A percentile compares a stretch with the other conserved stretches of the same genome.
These are phyloP conservation scores for Spizellomyces sp. DNA, from an alignment of 192 early-diverging fungal genomes.

Conservation along the genomic window DNA sequence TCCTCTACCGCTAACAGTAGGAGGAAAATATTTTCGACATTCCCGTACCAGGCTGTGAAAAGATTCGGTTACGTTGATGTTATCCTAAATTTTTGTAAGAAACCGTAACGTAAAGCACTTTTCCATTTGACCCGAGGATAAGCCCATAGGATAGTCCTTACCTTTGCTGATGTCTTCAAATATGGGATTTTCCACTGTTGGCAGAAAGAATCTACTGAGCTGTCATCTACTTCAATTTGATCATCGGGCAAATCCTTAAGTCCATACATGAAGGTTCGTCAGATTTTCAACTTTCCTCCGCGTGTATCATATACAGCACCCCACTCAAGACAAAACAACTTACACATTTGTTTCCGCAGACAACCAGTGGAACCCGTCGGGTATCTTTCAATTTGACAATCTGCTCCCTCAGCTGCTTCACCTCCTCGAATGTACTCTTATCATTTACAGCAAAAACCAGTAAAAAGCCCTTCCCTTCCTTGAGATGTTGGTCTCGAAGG, in stretches of 20 bases:
- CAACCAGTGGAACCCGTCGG: slow-evolving; percentile 55
- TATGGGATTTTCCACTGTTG: slow-evolving; percentile 51
- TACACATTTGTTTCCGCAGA: slow-evolving; percentile 65
- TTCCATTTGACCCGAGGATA: too few species aligned
- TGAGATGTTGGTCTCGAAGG: slow-evolving; percentile 58
- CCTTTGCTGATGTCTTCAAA: slow-evolving; percentile 60
- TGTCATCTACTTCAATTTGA: slow-evolving; percentile 47
- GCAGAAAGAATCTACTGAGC: slow-evolving; percentile 39
- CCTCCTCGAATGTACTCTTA: slow-evolving; percentile 53
- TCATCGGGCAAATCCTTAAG: slow-evolving; percentile 53
- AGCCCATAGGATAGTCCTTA: slow-evolving; percentile 7
- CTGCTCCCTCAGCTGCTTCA: slow-evolving; percentile 60
- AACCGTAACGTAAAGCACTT: too few species aligned
- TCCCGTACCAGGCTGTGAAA: slow-evolving; percentile 60
- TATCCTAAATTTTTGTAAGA: slow-evolving; percentile 34
- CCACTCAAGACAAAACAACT: slow-evolving; percentile 8
- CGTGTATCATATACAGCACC: background rate
- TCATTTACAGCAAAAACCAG: slow-evolving; percentile 61
- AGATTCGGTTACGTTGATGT: slow-evolving; percentile 57
- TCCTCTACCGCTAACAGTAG: background rate
- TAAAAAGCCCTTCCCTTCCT: slow-evolving; percentile 59
- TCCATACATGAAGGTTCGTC: background rate
- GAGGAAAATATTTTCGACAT: slow-evolving; percentile 41
- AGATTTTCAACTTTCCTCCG: background rate
- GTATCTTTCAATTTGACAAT: slow-evolving; percentile 60